These are phyloP conservation scores for Plasmodium coatneyi DNA, from an alignment of 169 alveolate species.

Conservation along the genomic window DNA sequence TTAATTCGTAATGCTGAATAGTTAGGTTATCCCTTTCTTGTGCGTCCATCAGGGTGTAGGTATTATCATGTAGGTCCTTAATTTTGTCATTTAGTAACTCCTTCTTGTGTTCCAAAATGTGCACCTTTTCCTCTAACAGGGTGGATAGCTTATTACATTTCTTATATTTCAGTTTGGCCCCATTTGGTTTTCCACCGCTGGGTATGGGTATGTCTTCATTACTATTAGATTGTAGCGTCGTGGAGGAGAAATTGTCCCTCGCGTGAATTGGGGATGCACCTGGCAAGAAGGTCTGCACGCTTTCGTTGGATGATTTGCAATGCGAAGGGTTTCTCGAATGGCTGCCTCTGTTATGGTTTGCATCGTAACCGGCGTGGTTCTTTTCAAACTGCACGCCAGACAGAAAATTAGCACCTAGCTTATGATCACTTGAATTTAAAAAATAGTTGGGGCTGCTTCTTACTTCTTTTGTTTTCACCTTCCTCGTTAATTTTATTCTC, in stretches of 20 bases:
- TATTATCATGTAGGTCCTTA: conserved; percentile 60
- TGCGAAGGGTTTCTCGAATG: not conserved
- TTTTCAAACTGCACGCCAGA: not conserved
- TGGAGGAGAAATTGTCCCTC: conserved; percentile 26
- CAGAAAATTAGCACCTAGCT: not conserved
- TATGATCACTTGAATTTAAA: not conserved
- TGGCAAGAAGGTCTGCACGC: conserved; percentile 36
- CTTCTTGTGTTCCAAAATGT: conserved; percentile 36
- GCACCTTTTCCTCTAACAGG: conserved; percentile 35
- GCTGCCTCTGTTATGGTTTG: not conserved
- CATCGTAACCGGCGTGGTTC: not conserved
- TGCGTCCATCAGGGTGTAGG: conserved; percentile 32
- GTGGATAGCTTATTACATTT: conserved; percentile 4
- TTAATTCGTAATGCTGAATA: conserved; percentile 59
- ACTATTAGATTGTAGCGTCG: conserved; percentile 45
- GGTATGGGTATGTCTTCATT: not conserved
- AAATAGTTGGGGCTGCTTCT: not conserved
- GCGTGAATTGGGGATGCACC: not conserved
- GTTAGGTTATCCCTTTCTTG: conserved; percentile 62
- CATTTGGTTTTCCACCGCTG: not conserved
- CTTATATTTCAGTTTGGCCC: conserved; percentile 13
- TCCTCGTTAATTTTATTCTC: conserved; percentile 33
- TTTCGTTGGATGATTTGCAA: conserved; percentile 26
- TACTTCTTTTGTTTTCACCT: not conserved
- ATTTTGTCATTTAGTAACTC: conserved; percentile 47